phyloP scores from a whole-genome alignment of 1,284 basidiomycete species.

The Trichosporon sp. region DNA sequence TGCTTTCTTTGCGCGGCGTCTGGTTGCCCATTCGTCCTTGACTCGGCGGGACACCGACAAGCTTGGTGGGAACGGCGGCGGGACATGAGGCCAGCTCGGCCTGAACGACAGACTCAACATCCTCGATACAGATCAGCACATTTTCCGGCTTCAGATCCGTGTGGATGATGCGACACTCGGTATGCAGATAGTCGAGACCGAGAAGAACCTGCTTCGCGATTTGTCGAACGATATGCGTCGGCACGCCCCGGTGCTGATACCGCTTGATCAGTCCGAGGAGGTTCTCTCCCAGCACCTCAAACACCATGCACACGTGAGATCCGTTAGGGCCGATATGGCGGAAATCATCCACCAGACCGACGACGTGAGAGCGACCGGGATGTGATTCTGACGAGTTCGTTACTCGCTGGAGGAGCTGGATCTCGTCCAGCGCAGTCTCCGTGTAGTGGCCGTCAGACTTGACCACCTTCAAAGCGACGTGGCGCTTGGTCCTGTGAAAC shows the following conservation, averaged over 20 bases:
- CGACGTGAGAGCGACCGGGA: constrained; percentile 60
- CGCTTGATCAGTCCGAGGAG: constrained; percentile 96
- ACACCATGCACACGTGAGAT: constrained; percentile 98
- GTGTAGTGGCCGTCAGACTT: constrained; percentile 96
- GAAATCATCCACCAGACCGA: constrained; percentile 95
- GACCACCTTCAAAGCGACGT: constrained; percentile 98
- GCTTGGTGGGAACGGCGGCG: constrained; percentile 62
- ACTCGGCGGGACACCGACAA: constrained; percentile 91
- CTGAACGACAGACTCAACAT: constrained; percentile 89
- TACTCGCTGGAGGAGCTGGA: constrained; percentile 92
- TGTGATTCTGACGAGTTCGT: constrained; percentile 72
- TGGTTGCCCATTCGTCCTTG: constrained; percentile 96
- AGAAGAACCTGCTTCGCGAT: constrained; percentile 95
- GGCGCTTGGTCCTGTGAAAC: constrained; percentile 71
- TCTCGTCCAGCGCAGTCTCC: constrained; percentile 96
- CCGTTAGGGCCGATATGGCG: constrained; percentile 94
- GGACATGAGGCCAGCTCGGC: constrained; percentile 65
- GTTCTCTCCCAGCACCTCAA: constrained; percentile 97
- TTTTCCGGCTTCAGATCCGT: constrained; percentile 98
- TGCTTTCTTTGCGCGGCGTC: constrained; percentile 80
- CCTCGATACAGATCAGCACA: constrained; percentile 93
- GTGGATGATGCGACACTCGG: constrained; percentile 91
- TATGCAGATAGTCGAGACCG: constrained; percentile 95
- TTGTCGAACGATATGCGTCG: constrained; percentile 87
- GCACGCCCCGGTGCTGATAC: constrained; percentile 77